A percentile compares a stretch with the other conserved stretches of the same genome.
phyloP scores from a whole-genome alignment of 352 stramenopile species.

The Phytophthora sansomeana region DNA sequence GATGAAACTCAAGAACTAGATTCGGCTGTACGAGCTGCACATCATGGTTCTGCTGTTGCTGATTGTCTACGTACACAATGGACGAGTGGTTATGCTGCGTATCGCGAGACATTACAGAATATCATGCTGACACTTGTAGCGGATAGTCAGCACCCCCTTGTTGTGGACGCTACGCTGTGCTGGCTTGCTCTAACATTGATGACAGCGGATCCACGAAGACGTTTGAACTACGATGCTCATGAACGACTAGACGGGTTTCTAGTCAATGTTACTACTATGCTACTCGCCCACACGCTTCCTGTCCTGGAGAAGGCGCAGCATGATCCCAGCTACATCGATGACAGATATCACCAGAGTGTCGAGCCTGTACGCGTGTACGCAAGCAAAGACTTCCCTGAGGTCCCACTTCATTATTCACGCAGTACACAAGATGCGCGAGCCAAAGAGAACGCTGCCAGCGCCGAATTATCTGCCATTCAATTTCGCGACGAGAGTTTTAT shows the following conservation, averaged over 20 bases:
- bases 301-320: slow-evolving; percentile 41
- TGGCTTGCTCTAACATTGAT: slow-evolving; percentile 62
- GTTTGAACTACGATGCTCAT: slow-evolving; percentile 55
- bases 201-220: slow-evolving; percentile 53
- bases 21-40: slow-evolving; percentile 33
- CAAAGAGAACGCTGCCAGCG: slow-evolving; percentile 13
- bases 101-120: slow-evolving; percentile 44
- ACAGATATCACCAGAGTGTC: slow-evolving; percentile 58
- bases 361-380: slow-evolving; percentile 61
- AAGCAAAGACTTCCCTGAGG: slow-evolving; percentile 45
- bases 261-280: slow-evolving; percentile 65
- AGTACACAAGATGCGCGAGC: slow-evolving; percentile 21
- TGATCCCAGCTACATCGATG: slow-evolving; percentile 43
- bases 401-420: slow-evolving; percentile 36
- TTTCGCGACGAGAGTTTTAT: slow-evolving; percentile 37
- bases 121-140: slow-evolving; percentile 45
- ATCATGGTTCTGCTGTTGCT: slow-evolving; percentile 30
- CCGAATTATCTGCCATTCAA: slow-evolving; percentile 34
- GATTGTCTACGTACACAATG: slow-evolving; percentile 57
- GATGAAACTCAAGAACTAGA: slow-evolving; percentile 65
- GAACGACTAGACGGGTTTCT: slow-evolving; percentile 74
- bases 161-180: slow-evolving; percentile 66
- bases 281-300: slow-evolving; percentile 53
- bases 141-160: slow-evolving; percentile 49
- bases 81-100: slow-evolving; percentile 48